Evolutionary conservation across 2,329 filamentous ascomycete species (phyloP).

Genomic region (Coniochaeta sp.): DNA sequence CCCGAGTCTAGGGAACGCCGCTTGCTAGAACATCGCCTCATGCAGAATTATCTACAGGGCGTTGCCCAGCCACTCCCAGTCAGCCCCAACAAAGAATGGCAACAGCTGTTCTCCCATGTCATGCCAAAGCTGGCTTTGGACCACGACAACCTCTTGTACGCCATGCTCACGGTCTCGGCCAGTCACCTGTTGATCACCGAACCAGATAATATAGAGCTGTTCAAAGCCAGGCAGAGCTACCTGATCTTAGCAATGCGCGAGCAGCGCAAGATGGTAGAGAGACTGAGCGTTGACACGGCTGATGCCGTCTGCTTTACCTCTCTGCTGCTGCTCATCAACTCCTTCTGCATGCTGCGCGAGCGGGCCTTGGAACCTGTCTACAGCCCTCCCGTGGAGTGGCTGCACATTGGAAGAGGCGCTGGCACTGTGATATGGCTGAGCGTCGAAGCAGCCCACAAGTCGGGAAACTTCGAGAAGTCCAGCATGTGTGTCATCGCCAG

Average conservation of each 20-base stretch:
- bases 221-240: constrained; percentile 17
- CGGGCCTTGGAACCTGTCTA: constrained; percentile 15
- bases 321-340: constrained; percentile 16
- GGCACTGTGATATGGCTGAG: constrained; percentile 18
- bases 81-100: constrained; percentile 11
- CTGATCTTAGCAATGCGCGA: constrained; percentile 17
- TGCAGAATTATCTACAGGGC: constrained; percentile 17
- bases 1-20: constrained; percentile 16
- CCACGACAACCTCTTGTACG: constrained; percentile 16
- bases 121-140: constrained; percentile 13
- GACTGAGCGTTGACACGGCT: constrained; percentile 14
- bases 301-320: constrained; percentile 17
- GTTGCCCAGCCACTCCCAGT: constrained; percentile 7
- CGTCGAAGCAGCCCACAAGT: constrained; percentile 11
- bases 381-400: constrained; percentile 16
- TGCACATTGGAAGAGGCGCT: constrained; percentile 17
- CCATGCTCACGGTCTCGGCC: constrained; percentile 15
- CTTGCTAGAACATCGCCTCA: constrained; percentile 18
- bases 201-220: constrained; percentile 12
- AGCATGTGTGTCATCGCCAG: constrained; percentile 11
- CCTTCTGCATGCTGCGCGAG: constrained; percentile 18
- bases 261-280: constrained; percentile 16
- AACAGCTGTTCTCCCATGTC: constrained; percentile 10
- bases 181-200: constrained; percentile 13
- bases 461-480: constrained; percentile 7